A percentile compares a stretch with the other conserved stretches of the same genome.
These are phyloP conservation scores for Backusella luteola DNA, from an alignment of 192 early-diverging fungal genomes.

Conservation along the genomic window DNA sequence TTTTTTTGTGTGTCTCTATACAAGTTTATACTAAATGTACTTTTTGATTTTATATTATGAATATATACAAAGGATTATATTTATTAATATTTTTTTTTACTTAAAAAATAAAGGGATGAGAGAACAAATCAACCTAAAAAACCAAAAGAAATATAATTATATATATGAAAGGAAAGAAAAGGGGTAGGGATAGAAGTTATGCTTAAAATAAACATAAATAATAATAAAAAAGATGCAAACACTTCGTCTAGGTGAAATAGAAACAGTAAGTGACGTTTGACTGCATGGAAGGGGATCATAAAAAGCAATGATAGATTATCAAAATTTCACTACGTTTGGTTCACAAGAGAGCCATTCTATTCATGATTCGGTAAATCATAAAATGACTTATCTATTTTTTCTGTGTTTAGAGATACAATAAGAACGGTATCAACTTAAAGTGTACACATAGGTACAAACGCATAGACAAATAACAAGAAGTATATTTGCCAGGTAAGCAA, in stretches of 20 bases:
- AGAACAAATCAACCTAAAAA: neutral
- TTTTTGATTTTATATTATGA: neutral
- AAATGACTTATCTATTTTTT: neutral
- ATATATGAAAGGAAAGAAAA: conserved; percentile 7
- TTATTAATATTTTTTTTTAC: neutral
- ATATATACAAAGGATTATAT: neutral
- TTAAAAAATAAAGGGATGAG: neutral
- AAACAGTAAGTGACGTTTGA: conserved; percentile 9
- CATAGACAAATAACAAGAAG: neutral
- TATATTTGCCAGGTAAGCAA: neutral
- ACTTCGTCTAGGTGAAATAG: conserved; percentile 7
- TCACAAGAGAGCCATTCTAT: neutral
- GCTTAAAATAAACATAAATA: neutral
- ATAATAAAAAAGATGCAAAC: neutral
- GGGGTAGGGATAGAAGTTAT: neutral
- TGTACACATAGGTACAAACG: neutral
- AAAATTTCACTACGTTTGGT: conserved; percentile 1
- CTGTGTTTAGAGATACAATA: neutral
- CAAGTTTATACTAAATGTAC: neutral
- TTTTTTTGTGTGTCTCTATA: neutral
- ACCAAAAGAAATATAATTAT: neutral
- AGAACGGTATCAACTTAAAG: neutral
- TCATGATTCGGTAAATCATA: neutral
- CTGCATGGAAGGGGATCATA: conserved; percentile 10
- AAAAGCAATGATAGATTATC: neutral